A percentile compares a stretch with the other conserved stretches of the same genome.
Evolutionary conservation across 2,329 filamentous ascomycete genomes (phyloP).

Genomic region (Paecilomyces variotii): DNA sequence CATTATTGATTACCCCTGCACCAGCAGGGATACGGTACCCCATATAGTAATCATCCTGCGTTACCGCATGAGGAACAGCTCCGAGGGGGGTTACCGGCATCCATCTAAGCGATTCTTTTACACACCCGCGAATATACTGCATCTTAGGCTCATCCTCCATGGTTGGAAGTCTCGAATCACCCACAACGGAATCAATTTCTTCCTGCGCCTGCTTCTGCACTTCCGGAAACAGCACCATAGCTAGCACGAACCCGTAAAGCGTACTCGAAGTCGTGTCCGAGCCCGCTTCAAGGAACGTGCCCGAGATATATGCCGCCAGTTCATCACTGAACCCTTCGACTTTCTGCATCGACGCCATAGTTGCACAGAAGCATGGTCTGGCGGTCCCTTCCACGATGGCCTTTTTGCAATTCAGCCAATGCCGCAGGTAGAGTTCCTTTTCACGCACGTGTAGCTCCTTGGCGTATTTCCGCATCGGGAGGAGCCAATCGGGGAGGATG

Average conservation of each 20-base stretch:
- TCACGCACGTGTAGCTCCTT: constrained; percentile 38
- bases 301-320: constrained; percentile 10
- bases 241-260: constrained; percentile 41
- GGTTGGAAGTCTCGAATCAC: constrained; percentile 40
- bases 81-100: constrained; percentile 27
- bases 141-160: constrained; percentile 20
- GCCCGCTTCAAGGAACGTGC: constrained; percentile 35
- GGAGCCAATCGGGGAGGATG: constrained; percentile 34
- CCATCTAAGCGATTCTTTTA: constrained; percentile 52
- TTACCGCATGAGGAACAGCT: constrained; percentile 8
- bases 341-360: constrained; percentile 20
- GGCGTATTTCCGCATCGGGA: constrained; percentile 31
- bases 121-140: constrained; percentile 40
- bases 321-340: background rate
- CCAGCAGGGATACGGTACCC: constrained; percentile 42
- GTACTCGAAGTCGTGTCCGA: constrained; percentile 45
- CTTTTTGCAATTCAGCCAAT: constrained; percentile 36
- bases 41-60: constrained; percentile 29
- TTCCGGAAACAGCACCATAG: constrained; percentile 42
- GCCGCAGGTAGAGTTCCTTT: constrained; percentile 32
- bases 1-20: constrained; percentile 39
- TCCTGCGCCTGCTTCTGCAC: constrained; percentile 35
- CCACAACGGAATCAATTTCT: constrained; percentile 45
- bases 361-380: constrained; percentile 21
- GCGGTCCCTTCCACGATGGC: constrained; percentile 20